Evolutionary conservation across 164 flowering plant genomes (phyloP), one percentile per base, ranked within the genome.

Genomic region (Magnolia sinica): DNA sequence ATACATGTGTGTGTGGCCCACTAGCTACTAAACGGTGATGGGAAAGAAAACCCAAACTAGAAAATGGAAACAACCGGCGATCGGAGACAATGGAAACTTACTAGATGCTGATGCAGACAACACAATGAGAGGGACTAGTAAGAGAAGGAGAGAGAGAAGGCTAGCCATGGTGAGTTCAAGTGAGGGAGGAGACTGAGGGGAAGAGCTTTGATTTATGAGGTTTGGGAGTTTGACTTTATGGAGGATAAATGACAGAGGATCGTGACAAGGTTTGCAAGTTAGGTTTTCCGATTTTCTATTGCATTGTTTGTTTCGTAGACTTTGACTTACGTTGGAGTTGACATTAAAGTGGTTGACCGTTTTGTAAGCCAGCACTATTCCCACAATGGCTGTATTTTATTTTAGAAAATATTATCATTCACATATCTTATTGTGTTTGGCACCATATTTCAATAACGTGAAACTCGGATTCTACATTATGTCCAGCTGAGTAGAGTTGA

Each of bases 131-230:
- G 73, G n/a, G 70, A 76, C 27, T 8, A 59, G 58, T 11, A 49
- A 29, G 20, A 61, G 11, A 7, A 76, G 37, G 23, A 76, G 67
- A 37, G 22, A 13, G 37, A 52, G 64, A 51, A 52, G 72, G 27
- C 29, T 67, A 55, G 77, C 71, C 77, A 75, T 75, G 23, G 37
- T 11, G 49, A 59, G 31, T 3, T 55, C 7, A 72, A 70, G 67
- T 31, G 5, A 27, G 73, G 51, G 24, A 55, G 37, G 14, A 24
- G 24, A 19, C 5, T 9, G 73, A 55, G 74, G 74, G 6, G 14
- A 8, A 8, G 65, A 27, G 74, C 13, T 72, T 37, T 29, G 49
- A 14, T 72, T 72, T 58, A 72, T 72, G 24, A 16, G 74, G 65
- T 4, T 10, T 9, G 9, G 73, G 49, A 23, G 49, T 72, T 72